phyloP scores from a whole-genome alignment of 1,284 basidiomycete genomes.

The Cutaneotrichosporon dermatis region DNA sequence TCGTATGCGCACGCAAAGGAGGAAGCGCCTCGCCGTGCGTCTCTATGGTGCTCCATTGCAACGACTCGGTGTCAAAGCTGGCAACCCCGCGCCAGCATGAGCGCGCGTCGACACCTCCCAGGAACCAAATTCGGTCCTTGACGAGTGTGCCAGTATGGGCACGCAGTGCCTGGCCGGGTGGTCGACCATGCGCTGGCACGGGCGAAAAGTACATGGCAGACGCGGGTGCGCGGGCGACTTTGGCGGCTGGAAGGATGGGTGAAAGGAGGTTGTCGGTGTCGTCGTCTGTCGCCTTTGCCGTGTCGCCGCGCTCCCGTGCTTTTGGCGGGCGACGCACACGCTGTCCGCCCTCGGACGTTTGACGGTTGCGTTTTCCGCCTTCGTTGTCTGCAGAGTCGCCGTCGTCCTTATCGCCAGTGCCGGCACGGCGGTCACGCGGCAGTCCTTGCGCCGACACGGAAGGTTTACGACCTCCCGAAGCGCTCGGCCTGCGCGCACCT shows the following conservation, averaged over 20 bases:
- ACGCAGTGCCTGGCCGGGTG: slow-evolving; percentile 70
- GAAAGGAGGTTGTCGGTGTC: slow-evolving; percentile 6
- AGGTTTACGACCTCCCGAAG: slow-evolving; percentile 7
- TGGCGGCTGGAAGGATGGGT: slow-evolving; percentile 25
- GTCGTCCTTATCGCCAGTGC: slow-evolving; percentile 10
- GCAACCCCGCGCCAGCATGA: slow-evolving; percentile 69
- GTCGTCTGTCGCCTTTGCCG: slow-evolving; percentile 1
- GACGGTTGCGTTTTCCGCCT: slow-evolving; percentile 3
- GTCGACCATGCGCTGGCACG: slow-evolving; percentile 69
- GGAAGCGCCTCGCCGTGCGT: slow-evolving; percentile 70
- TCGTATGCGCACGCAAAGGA: slow-evolving; percentile 80
- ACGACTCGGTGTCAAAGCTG: slow-evolving; percentile 83
- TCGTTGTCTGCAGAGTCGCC: slow-evolving; percentile 11
- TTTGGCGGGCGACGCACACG: slow-evolving; percentile 14
- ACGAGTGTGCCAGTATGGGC: slow-evolving; percentile 81
- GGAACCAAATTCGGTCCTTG: slow-evolving; percentile 75
- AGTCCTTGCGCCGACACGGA: slow-evolving; percentile 1
- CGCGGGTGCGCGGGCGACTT: slow-evolving; percentile 27
- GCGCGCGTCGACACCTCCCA: slow-evolving; percentile 81
- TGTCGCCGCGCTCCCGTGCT: slow-evolving; percentile 17
- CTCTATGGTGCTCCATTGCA: slow-evolving; percentile 79
- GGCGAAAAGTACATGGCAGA: slow-evolving; percentile 78
- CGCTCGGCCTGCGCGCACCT: slow-evolving; percentile 4
- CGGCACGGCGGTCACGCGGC: not conserved
- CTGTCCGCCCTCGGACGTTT: slow-evolving; percentile 1